phyloP scores from a whole-genome alignment of 2,329 filamentous ascomycete genomes.

The Capronia coronata region DNA sequence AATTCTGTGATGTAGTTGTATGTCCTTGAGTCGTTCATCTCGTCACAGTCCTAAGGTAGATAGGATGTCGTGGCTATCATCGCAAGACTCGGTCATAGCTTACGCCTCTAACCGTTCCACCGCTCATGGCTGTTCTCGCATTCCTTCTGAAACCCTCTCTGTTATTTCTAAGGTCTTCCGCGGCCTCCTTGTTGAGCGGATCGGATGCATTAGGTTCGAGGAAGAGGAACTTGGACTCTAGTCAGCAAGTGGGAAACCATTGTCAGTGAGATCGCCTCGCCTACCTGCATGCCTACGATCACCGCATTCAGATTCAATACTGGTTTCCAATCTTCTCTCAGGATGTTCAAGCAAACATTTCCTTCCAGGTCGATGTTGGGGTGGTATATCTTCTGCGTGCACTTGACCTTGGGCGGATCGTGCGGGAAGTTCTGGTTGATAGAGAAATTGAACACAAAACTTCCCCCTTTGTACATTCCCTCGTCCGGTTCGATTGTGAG shows the following conservation, averaged over 20 bases:
- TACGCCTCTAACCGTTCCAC: constrained; percentile 66
- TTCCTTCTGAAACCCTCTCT: constrained; percentile 87
- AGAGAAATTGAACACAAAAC: constrained; percentile 82
- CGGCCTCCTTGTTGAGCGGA: constrained; percentile 96
- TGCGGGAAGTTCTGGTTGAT: constrained; percentile 96
- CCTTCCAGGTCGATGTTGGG: constrained; percentile 97
- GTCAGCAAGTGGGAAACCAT: not conserved
- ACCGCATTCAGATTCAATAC: constrained; percentile 95
- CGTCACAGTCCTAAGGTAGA: not conserved
- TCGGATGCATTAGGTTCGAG: constrained; percentile 95
- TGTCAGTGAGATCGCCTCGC: not conserved
- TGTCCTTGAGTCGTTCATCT: constrained; percentile 8
- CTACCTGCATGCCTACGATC: constrained; percentile 82
- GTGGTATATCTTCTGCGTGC: constrained; percentile 97
- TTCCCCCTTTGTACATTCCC: constrained; percentile 77
- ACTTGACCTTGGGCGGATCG: constrained; percentile 94
- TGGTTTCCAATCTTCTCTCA: constrained; percentile 98
- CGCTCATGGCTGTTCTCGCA: constrained; percentile 74
- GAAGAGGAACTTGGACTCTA: constrained; percentile 71
- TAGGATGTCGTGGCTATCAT: constrained; percentile 5
- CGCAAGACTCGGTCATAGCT: constrained; percentile 65
- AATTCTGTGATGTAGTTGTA: constrained; percentile 3
- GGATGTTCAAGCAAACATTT: constrained; percentile 95
- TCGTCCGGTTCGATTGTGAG: constrained; percentile 47
- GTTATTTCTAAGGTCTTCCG: constrained; percentile 80